Evolutionary conservation across 352 stramenopile genomes (phyloP).

Genomic region (Thraustochytrium sp.): DNA sequence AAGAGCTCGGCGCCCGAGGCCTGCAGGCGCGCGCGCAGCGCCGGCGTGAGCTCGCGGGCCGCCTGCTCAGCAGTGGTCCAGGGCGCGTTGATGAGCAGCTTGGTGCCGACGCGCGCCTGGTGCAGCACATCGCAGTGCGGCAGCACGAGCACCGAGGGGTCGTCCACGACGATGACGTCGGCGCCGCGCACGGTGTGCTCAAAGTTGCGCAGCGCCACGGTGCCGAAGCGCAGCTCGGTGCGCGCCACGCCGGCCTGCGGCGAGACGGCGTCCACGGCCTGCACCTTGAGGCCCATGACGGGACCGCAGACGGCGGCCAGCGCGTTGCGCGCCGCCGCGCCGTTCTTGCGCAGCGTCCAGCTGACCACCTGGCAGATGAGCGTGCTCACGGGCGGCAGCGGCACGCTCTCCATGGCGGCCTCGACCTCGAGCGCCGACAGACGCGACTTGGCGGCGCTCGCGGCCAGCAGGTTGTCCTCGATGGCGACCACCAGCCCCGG

Average conservation of each 20-base stretch:
- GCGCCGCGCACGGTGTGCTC: slow-evolving; percentile 49
- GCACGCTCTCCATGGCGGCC: slow-evolving; percentile 48
- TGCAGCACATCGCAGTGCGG: slow-evolving; percentile 61
- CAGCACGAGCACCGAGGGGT: slow-evolving; percentile 55
- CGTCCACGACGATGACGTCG: slow-evolving; percentile 61
- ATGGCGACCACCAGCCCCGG: slow-evolving; percentile 63
- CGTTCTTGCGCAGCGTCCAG: slow-evolving; percentile 6
- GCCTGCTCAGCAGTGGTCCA: slow-evolving; percentile 53
- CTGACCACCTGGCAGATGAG: not conserved
- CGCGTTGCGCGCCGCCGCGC: not conserved
- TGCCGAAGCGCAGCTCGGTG: slow-evolving; percentile 43
- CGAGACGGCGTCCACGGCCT: not conserved
- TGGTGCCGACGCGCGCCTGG: slow-evolving; percentile 54
- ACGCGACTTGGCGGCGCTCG: slow-evolving; percentile 54
- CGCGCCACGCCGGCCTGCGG: not conserved
- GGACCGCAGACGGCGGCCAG: slow-evolving; percentile 2
- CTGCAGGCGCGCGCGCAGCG: slow-evolving; percentile 55
- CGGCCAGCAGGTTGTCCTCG: slow-evolving; percentile 57
- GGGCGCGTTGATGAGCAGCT: slow-evolving; percentile 60
- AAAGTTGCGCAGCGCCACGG: slow-evolving; percentile 23
- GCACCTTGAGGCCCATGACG: slow-evolving; percentile 16
- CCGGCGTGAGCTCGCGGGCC: slow-evolving; percentile 52
- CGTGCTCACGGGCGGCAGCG: not conserved
- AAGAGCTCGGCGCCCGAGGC: slow-evolving; percentile 52
- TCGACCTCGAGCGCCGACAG: slow-evolving; percentile 62